These are phyloP conservation scores for Cerioporus squamosus DNA, from an alignment of 1,284 basidiomycete genomes.

Conservation along the genomic window DNA sequence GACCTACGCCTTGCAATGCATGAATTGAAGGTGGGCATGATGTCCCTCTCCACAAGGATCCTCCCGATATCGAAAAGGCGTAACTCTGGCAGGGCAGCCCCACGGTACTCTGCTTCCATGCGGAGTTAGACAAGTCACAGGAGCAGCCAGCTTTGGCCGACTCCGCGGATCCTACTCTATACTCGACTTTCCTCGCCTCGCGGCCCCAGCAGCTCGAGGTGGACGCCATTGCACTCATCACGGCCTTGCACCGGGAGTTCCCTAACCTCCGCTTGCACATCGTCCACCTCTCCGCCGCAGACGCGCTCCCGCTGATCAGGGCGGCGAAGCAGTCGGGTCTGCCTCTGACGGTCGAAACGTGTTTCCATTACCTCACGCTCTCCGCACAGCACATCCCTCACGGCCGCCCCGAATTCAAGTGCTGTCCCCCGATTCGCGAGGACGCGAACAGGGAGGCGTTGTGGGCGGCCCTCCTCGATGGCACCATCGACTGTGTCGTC, in stretches of 20 bases:
- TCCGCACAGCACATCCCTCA: constrained; percentile 66
- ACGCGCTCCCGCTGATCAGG: constrained; percentile 77
- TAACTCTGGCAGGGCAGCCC: constrained; percentile 53
- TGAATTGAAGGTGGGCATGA: constrained; percentile 62
- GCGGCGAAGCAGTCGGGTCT: constrained; percentile 66
- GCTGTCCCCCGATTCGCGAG: constrained; percentile 91
- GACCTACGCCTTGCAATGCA: constrained; percentile 77
- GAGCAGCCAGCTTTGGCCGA: neutral
- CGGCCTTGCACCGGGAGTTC: constrained; percentile 60
- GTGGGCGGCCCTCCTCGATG: constrained; percentile 81
- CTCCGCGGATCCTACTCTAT: constrained; percentile 54
- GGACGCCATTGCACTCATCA: constrained; percentile 79
- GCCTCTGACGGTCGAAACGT: constrained; percentile 89
- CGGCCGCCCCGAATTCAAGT: constrained; percentile 86
- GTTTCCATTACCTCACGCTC: constrained; percentile 90
- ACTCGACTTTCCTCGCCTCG: constrained; percentile 84
- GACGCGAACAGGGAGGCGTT: constrained; percentile 71
- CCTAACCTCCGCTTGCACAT: constrained; percentile 86
- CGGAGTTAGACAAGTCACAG: constrained; percentile 68
- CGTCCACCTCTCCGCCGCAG: constrained; percentile 88
- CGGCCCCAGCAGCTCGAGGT: constrained; percentile 81
- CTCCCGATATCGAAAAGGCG: neutral
- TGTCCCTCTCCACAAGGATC: neutral
- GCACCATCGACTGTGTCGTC: constrained; percentile 87
- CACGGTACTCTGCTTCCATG: constrained; percentile 86